Base-by-base conservation (phyloP, 768 basidiomycete genomes). In the Arthromyces matolae region DNA sequence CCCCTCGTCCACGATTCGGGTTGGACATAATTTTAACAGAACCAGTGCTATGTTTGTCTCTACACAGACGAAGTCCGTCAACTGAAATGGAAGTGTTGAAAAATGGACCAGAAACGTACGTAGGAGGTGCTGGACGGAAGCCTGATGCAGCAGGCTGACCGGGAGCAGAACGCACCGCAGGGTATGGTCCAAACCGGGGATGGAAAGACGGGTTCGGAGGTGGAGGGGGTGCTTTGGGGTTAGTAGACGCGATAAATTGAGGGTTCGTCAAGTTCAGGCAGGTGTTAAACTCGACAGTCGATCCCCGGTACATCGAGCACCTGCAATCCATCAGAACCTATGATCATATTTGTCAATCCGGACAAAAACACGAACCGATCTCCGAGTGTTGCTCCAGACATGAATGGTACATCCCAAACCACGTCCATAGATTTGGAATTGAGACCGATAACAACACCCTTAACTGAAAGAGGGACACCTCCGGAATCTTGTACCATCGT, bases 401-500 rank as follows among this genome's bases (percentile, higher is more conserved):
- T 90, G 69, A 99, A 98, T 1, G 92, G 78, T 19, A 87, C 84
- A 64, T 99, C 96, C 90, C 96, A 98, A 0, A 95, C 79, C 19
- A 98, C 87, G 64, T 98, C 96, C 79, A 98, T 87, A 3, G 86
- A 81, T 60, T 86, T 89, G 2, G 84, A 69, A 57, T 85, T 90
- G 59, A 99, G 67, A 12, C 94, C 91, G 43, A 98, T 80, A 20
- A 98, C 93, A 13, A 95, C 91, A 18, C 96, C 96, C 67, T 95
- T 97, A 42, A 84, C 86, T 1, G 84, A 83, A 12, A 98, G 72
- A 1, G 94, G 93, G 0, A 98, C 94, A 27, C 86, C 83, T 23
- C 94, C 94, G 0, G 93, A 85, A 61, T 98, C 96, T 57, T 90
- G 87, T 1, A 97, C 93, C 89, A 95, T 96, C 14, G 86, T 88